phyloP scores from a whole-genome alignment of 176 grass and related monocot species.

The Triticum aestivum region IWGSC_CS_RefSeq_v2.1 NC_057806.1:384818725-384819224 shows the following conservation, averaged over 20 bases:
- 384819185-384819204: background rate
- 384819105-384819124: too few relatives aligned
- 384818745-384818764: background rate
- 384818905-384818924: background rate
- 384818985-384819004: too few relatives aligned
- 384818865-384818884: background rate
- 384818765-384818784: background rate
- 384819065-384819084: too few relatives aligned
- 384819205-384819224: background rate
- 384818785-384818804: background rate
- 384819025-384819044: too few relatives aligned
- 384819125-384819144: too few relatives aligned
- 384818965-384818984: too few relatives aligned
- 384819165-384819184: too few relatives aligned
- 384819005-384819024: too few relatives aligned
- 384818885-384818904: background rate
- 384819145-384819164: too few relatives aligned
- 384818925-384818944: background rate
- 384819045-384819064: too few relatives aligned
- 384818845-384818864: background rate
- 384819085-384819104: too few relatives aligned
- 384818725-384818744: background rate
- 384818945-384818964: background rate
- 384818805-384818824: background rate
- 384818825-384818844: background rate